phyloP scores from a whole-genome alignment of 345 rosid species.

The Syzygium aromaticum region DNA sequence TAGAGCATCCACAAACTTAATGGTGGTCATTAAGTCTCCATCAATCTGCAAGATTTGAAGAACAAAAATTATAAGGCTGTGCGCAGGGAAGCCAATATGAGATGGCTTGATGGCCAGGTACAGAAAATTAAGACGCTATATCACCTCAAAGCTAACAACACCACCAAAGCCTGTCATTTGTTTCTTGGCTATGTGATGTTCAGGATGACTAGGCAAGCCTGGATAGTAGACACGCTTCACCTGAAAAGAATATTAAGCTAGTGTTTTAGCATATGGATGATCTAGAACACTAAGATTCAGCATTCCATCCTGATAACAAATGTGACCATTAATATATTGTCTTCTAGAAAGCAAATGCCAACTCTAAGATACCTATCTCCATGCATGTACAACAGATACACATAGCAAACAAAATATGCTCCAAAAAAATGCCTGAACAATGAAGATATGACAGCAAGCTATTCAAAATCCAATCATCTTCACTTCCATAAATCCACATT shows the following conservation, averaged over 20 bases:
- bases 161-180: conserved; percentile 99
- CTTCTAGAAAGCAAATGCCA: not conserved
- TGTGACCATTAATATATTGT: not conserved
- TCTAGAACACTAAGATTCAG: not conserved
- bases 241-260: conserved; percentile 23
- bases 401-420: not conserved
- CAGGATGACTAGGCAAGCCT: conserved; percentile 92
- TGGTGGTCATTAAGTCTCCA: conserved; percentile 69
- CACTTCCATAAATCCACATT: not conserved
- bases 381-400: not conserved
- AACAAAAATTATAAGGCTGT: not conserved
- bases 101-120: not conserved
- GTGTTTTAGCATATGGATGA: not conserved
- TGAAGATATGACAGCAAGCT: not conserved
- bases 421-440: not conserved
- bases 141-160: conserved; percentile 98
- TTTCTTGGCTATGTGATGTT: conserved; percentile 75
- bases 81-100: not conserved
- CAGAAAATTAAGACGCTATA: not conserved
- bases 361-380: not conserved
- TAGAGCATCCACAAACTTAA: conserved; percentile 73
- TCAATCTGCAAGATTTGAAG: conserved; percentile 36
- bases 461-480: not conserved
- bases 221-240: conserved; percentile 88
- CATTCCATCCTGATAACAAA: not conserved